phyloP scores from a whole-genome alignment of 306 rosid species.

The Ochetophila trinervis region DNA sequence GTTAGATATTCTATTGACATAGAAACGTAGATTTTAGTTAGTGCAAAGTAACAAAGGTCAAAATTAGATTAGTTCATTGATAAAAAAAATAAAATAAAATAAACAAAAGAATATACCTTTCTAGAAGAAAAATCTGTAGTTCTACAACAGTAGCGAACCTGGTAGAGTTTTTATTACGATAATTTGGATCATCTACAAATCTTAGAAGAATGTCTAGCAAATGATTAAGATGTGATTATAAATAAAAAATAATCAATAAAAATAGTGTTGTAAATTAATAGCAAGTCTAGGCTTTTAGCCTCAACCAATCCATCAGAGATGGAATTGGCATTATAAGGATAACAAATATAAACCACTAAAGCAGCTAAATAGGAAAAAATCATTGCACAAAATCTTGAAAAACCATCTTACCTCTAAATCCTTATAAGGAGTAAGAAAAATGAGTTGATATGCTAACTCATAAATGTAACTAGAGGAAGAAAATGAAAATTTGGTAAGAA shows the following conservation, averaged over 20 bases:
- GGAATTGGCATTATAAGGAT: neutral
- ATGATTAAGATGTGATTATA: neutral
- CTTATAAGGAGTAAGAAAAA: too few relatives aligned
- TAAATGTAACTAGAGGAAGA: too few relatives aligned
- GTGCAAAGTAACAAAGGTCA: neutral
- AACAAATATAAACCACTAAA: neutral
- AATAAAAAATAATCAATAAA: neutral
- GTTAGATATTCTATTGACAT: too few relatives aligned
- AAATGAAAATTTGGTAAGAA: too few relatives aligned
- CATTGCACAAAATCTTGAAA: neutral
- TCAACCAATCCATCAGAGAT: neutral
- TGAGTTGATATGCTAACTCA: too few relatives aligned
- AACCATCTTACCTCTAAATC: neutral
- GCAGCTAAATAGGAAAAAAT: neutral
- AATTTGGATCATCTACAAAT: neutral
- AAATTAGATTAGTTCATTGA: neutral
- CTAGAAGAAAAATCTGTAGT: neutral
- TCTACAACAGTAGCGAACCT: too few relatives aligned
- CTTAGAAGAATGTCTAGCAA: neutral
- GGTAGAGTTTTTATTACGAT: too few relatives aligned
- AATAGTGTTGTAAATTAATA: neutral
- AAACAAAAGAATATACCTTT: neutral
- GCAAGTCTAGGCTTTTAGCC: neutral
- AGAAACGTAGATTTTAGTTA: neutral
- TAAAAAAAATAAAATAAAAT: too few relatives aligned